Evolutionary conservation across 73 alveolate species (phyloP).

Genomic region (Paramecium octaurelia): DNA sequence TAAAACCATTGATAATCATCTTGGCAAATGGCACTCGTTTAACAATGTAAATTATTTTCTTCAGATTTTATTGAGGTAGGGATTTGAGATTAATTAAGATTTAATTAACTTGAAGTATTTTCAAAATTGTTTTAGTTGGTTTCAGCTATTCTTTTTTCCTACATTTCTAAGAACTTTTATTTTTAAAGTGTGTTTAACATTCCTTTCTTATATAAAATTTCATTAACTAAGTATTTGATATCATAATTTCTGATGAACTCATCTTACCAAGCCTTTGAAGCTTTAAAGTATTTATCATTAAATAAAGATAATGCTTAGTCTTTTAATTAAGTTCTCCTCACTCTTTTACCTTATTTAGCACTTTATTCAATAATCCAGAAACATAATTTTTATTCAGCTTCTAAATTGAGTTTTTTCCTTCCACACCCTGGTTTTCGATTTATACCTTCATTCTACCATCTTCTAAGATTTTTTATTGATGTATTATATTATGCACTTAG

Average conservation of each 20-base stretch:
- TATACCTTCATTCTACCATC: not conserved
- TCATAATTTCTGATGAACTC: not conserved
- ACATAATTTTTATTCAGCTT: not conserved
- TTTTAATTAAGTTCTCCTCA: too few species aligned
- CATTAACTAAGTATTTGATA: not conserved
- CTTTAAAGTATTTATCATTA: not conserved
- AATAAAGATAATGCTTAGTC: too few species aligned
- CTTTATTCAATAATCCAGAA: not conserved
- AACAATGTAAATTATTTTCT: not conserved
- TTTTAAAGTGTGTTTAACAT: not conserved
- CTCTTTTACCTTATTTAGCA: not conserved
- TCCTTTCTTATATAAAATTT: not conserved
- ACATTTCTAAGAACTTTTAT: not conserved
- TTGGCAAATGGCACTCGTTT: not conserved
- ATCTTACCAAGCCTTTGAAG: not conserved
- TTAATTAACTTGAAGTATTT: too few species aligned
- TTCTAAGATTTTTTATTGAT: not conserved
- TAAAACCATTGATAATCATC: not conserved
- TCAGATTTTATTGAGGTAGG: not conserved
- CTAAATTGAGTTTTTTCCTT: not conserved
- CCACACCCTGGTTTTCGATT: slow-evolving; percentile 3
- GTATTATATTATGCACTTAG: not conserved
- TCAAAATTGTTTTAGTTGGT: not conserved
- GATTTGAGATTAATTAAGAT: not conserved
- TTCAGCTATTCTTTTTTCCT: not conserved